Conservation (phyloP, 345 rosid species). For the Linum trigynum region DNA sequence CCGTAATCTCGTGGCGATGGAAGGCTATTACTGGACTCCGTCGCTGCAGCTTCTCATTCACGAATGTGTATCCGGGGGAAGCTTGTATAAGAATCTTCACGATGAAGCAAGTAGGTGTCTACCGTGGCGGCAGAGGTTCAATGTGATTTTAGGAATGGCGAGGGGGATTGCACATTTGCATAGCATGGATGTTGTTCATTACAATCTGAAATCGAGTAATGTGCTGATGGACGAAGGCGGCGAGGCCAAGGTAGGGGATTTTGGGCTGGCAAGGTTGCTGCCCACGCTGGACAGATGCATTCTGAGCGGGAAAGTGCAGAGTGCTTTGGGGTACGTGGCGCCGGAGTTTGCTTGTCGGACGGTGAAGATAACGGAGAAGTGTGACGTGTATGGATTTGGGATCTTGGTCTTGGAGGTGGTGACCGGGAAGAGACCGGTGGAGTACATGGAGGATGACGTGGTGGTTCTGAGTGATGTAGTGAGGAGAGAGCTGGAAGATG, state of each 20-base stretch:
- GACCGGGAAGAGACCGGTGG: slow-evolving; percentile 87
- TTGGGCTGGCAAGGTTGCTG: slow-evolving; percentile 75
- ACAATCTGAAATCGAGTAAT: slow-evolving; percentile 90
- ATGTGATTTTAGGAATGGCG: slow-evolving; percentile 73
- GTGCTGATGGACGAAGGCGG: slow-evolving; percentile 65
- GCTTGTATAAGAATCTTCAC: slow-evolving; percentile 83
- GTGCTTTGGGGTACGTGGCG: slow-evolving; percentile 98
- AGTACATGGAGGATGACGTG: slow-evolving; percentile 92
- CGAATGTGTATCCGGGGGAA: slow-evolving; percentile 76
- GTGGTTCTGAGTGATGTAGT: slow-evolving; percentile 87
- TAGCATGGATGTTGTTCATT: slow-evolving; percentile 71
- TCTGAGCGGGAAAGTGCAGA: slow-evolving; percentile 91
- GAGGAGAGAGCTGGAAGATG: slow-evolving; percentile 66
- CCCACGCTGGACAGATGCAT: slow-evolving; percentile 92
- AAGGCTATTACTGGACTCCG: slow-evolving; percentile 98
- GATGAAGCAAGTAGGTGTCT: slow-evolving; percentile 50
- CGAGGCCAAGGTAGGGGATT: slow-evolving; percentile 89
- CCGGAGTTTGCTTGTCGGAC: slow-evolving; percentile 96
- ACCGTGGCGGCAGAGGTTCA: slow-evolving; percentile 88
- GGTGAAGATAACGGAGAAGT: slow-evolving; percentile 89
- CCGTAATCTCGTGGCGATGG: slow-evolving; percentile 68
- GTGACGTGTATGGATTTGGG: slow-evolving; percentile 93
- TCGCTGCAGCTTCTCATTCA: slow-evolving; percentile 85
- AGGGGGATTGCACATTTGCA: slow-evolving; percentile 84
- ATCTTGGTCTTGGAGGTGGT: slow-evolving; percentile 74